phyloP scores from a whole-genome alignment of 2,329 filamentous ascomycete species.

The Thermoascus crustaceus region DNA sequence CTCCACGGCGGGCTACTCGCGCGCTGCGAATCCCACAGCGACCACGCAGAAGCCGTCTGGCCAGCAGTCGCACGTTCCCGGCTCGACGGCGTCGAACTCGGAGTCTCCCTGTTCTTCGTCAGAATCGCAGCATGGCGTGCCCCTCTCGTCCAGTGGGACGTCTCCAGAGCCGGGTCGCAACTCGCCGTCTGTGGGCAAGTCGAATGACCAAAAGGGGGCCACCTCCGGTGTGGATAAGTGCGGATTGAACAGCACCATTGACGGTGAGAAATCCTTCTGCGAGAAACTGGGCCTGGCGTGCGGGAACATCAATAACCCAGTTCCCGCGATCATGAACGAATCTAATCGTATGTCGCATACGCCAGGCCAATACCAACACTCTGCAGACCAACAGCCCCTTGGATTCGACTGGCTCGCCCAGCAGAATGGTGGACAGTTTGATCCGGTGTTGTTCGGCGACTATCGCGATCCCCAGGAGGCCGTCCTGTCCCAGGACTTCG shows the following conservation, averaged over 20 bases:
- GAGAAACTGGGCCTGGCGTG: slow-evolving; percentile 38
- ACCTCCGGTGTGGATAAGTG: slow-evolving; percentile 20
- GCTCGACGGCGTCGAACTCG: slow-evolving; percentile 32
- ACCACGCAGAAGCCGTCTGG: slow-evolving; percentile 14
- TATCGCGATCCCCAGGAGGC: slow-evolving; percentile 87
- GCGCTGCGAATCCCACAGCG: slow-evolving; percentile 13
- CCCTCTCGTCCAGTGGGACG: slow-evolving; percentile 41
- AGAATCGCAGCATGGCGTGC: slow-evolving; percentile 37
- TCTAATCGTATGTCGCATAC: slow-evolving; percentile 23
- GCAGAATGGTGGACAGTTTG: slow-evolving; percentile 78
- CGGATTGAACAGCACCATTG: slow-evolving; percentile 18
- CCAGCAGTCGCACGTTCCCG: slow-evolving; percentile 16
- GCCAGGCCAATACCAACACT: slow-evolving; percentile 13
- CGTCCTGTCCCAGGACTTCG: slow-evolving; percentile 63
- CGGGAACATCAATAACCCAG: slow-evolving; percentile 37
- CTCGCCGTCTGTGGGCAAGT: slow-evolving; percentile 33
- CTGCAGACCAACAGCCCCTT: slow-evolving; percentile 10
- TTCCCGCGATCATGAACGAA: slow-evolving; percentile 31
- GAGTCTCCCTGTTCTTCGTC: slow-evolving; percentile 43
- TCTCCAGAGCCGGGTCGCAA: slow-evolving; percentile 40
- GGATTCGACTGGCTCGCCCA: slow-evolving; percentile 61
- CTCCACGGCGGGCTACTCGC: slow-evolving; percentile 11
- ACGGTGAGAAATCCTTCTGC: slow-evolving; percentile 40
- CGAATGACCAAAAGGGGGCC: slow-evolving; percentile 21
- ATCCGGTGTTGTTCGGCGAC: slow-evolving; percentile 82